Conservation (phyloP, 768 basidiomycete genomes). For the Pleurotus ostreatus region DNA sequence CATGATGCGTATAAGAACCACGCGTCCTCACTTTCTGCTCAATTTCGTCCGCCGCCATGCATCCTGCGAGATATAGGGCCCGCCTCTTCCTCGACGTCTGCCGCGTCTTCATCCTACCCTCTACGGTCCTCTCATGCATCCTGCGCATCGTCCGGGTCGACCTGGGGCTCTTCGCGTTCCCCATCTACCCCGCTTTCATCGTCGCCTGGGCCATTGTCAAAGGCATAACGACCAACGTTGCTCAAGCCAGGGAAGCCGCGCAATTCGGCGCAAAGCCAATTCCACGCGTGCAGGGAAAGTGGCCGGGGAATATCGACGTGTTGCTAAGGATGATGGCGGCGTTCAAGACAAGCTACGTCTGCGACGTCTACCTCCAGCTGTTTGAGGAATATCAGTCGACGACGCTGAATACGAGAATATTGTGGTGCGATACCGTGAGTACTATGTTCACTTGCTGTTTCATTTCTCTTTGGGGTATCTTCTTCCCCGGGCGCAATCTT, state of each 20-base stretch:
- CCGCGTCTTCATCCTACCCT: slow-evolving; percentile 37
- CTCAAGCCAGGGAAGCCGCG: slow-evolving; percentile 39
- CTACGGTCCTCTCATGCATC: slow-evolving; percentile 26
- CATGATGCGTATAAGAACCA: slow-evolving; percentile 4
- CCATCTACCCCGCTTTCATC: slow-evolving; percentile 36
- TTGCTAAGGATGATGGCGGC: slow-evolving; percentile 51
- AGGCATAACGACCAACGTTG: slow-evolving; percentile 27
- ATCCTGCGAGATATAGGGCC: slow-evolving; percentile 42
- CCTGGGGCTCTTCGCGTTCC: slow-evolving; percentile 32
- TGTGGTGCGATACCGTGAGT: slow-evolving; percentile 69
- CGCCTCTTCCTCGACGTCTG: slow-evolving; percentile 46
- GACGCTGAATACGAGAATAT: slow-evolving; percentile 62
- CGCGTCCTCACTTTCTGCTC: neutral
- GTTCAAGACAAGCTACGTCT: slow-evolving; percentile 56
- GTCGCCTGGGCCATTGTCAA: slow-evolving; percentile 34
- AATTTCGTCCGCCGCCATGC: slow-evolving; percentile 22
- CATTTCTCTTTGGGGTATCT: neutral
- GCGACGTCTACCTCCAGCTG: slow-evolving; percentile 59
- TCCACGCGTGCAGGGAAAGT: slow-evolving; percentile 59
- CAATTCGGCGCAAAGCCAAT: slow-evolving; percentile 47
- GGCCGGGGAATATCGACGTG: slow-evolving; percentile 78
- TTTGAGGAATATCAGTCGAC: slow-evolving; percentile 70
- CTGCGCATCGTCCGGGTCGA: slow-evolving; percentile 22
- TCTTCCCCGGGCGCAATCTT: neutral
- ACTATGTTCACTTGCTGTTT: neutral